Evolutionary conservation across 1,284 basidiomycete genomes (phyloP).

Genomic region (Sparassis latifolia): DNA sequence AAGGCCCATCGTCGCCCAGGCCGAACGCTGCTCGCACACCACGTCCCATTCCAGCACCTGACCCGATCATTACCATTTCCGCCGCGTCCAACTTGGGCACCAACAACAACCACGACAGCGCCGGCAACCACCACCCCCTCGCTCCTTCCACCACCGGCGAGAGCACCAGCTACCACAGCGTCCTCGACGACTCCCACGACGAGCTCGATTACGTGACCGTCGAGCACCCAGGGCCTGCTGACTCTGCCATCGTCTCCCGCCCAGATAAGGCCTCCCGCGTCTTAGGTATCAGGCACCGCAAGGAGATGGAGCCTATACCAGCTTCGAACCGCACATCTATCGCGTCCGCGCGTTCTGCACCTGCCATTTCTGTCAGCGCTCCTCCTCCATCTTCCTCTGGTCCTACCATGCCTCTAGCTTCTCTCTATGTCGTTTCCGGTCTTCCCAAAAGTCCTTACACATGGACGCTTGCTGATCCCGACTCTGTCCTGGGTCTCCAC

Average conservation of each 20-base stretch:
- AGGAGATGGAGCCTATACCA: conserved; percentile 77
- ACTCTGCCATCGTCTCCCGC: conserved; percentile 17
- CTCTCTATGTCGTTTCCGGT: conserved; percentile 79
- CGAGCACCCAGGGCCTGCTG: conserved; percentile 22
- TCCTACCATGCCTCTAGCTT: conserved; percentile 71
- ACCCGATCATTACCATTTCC: conserved; percentile 30
- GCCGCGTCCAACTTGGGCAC: conserved; percentile 8
- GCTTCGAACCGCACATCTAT: conserved; percentile 67
- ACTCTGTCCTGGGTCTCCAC: conserved; percentile 77
- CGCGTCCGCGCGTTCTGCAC: conserved; percentile 68
- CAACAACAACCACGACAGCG: conserved; percentile 11
- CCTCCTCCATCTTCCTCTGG: conserved; percentile 38
- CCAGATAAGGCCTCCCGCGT: conserved; percentile 60
- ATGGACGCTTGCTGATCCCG: conserved; percentile 92
- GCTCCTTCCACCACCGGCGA: conserved; percentile 17
- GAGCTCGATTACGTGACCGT: conserved; percentile 67
- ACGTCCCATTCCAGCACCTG: conserved; percentile 25
- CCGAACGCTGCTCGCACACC: conserved; percentile 12
- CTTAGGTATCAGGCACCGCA: conserved; percentile 64
- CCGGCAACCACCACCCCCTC: conserved; percentile 15
- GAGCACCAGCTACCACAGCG: conserved; percentile 18
- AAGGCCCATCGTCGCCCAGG: conserved; percentile 5
- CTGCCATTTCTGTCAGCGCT: conserved; percentile 36
- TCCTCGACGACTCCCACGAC: conserved; percentile 32
- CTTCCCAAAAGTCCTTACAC: conserved; percentile 81